phyloP scores from a whole-genome alignment of 2,329 filamentous ascomycete species.

The Escovopsis sp. region DNA sequence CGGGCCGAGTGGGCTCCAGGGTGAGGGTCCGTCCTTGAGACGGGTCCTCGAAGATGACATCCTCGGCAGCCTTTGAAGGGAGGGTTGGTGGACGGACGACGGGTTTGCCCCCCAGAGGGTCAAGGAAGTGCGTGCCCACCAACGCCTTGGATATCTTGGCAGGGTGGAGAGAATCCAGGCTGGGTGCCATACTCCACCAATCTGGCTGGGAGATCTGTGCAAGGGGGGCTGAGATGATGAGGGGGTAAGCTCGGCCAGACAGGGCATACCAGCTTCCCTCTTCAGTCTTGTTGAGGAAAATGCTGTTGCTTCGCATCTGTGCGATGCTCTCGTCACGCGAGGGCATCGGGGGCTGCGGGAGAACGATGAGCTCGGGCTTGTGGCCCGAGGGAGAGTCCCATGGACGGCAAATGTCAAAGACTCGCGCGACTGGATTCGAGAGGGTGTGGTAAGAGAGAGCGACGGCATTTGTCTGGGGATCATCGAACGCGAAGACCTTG shows the following conservation, averaged over 20 bases:
- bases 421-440: constrained; percentile 64
- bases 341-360: constrained; percentile 70
- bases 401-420: constrained; percentile 77
- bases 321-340: constrained; percentile 32
- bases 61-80: constrained; percentile 19
- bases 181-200: constrained; percentile 31
- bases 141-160: constrained; percentile 44
- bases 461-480: constrained; percentile 36
- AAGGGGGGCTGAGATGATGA: constrained; percentile 54
- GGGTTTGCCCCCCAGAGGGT: constrained; percentile 19
- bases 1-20: constrained; percentile 5
- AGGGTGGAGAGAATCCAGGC: constrained; percentile 24
- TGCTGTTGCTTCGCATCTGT: constrained; percentile 43
- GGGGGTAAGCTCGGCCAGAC: constrained; percentile 72
- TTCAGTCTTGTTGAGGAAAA: constrained; percentile 79
- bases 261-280: constrained; percentile 88
- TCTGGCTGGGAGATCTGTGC: constrained; percentile 30
- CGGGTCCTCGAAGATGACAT: constrained; percentile 10
- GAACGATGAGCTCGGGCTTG: constrained; percentile 64
- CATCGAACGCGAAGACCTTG: constrained; percentile 65
- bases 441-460: constrained; percentile 55
- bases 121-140: constrained; percentile 57
- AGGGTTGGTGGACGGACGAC: constrained; percentile 23
- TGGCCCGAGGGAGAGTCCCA: constrained; percentile 42
- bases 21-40: too few relatives aligned